A percentile compares a stretch with the other conserved stretches of the same genome.
These are phyloP conservation scores for Lentinula sp. DNA, from an alignment of 768 basidiomycete species.

Conservation along the genomic window DNA sequence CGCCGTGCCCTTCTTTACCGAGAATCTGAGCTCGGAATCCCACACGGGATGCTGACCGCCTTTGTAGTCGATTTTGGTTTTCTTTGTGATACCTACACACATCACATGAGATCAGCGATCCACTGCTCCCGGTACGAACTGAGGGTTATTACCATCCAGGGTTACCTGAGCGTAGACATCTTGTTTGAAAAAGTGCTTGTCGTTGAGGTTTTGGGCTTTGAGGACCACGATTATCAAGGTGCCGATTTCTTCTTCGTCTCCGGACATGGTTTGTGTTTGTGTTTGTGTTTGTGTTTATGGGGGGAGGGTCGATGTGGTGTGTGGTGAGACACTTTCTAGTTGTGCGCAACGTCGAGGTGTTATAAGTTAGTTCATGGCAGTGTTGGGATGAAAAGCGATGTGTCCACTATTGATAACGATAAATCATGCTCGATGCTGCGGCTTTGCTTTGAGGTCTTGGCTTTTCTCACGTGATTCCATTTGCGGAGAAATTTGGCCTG, in stretches of 20 bases:
- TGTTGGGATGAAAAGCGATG: neutral
- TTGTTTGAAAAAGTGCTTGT: conserved; percentile 88
- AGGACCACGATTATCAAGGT: conserved; percentile 82
- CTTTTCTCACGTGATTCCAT: neutral
- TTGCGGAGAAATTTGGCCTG: neutral
- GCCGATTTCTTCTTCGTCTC: conserved; percentile 53
- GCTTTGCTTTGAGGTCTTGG: neutral
- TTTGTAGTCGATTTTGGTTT: conserved; percentile 69
- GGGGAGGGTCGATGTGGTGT: no score
- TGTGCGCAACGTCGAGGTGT: neutral
- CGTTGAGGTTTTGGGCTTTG: conserved; percentile 76
- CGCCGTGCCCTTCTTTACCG: conserved; percentile 50
- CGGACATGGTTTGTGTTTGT: neutral
- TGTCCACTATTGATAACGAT: neutral
- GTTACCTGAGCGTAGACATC: conserved; percentile 74
- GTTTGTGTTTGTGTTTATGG: neutral
- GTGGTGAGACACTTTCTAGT: neutral
- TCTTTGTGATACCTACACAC: conserved; percentile 50
- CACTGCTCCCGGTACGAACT: neutral
- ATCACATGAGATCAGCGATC: neutral
- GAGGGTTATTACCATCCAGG: conserved; percentile 34
- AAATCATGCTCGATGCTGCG: neutral
- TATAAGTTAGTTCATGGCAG: neutral
- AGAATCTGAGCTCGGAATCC: conserved; percentile 84
- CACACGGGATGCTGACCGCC: conserved; percentile 93